Conservation (phyloP, 306 rosid genomes). For the Inga oerstediana region DNA sequence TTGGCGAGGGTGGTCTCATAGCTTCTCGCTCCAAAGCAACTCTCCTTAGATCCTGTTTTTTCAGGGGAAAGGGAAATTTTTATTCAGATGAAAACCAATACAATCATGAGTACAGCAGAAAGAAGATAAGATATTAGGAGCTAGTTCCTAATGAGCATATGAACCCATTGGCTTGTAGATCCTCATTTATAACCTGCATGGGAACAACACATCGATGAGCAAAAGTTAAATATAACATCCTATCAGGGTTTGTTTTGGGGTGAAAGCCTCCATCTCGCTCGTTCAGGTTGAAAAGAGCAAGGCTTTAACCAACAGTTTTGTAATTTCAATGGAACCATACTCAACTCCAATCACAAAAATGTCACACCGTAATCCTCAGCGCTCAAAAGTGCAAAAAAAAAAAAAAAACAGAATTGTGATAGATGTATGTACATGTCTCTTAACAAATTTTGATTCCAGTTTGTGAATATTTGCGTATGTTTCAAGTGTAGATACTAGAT, state of each 20-base stretch:
- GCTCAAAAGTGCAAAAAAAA: not conserved
- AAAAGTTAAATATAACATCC: not conserved
- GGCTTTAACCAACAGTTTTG: not conserved
- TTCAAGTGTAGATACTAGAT: not conserved
- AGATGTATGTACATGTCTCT: not conserved
- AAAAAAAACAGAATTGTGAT: not conserved
- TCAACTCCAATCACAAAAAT: not conserved
- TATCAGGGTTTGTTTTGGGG: not conserved
- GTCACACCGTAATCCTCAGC: not conserved
- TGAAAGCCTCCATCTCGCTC: not conserved
- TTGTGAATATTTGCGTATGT: not conserved
- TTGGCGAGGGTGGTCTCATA: too few species aligned
- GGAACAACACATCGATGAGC: slow-evolving; percentile 1
- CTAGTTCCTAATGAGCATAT: not conserved
- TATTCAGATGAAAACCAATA: not conserved
- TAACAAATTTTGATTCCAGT: not conserved
- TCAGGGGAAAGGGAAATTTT: not conserved
- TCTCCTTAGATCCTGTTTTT: not conserved
- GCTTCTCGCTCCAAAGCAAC: not conserved
- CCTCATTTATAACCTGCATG: slow-evolving; percentile 81
- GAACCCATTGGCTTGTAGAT: slow-evolving; percentile 4
- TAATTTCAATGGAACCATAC: not conserved
- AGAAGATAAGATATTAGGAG: not conserved
- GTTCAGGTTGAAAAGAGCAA: not conserved
- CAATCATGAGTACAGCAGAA: not conserved